These are phyloP conservation scores for Ephemerocybe angulata DNA, from an alignment of 768 basidiomycete species.

Conservation along the genomic window DNA sequence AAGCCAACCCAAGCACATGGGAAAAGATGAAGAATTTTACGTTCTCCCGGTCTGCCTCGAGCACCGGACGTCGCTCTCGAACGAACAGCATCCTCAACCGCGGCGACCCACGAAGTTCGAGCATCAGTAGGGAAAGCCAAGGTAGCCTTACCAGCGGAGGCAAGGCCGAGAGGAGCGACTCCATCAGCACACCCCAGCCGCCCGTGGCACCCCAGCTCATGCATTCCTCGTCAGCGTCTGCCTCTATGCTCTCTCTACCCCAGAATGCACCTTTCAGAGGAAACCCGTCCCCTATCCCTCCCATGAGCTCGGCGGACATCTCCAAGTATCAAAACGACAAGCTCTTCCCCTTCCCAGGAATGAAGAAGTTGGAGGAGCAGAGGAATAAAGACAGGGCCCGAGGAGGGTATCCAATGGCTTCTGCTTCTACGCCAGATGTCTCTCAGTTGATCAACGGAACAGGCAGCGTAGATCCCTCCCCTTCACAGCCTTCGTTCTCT, in stretches of 20 bases:
- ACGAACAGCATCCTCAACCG: conserved; percentile 71
- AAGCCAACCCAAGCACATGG: conserved; percentile 60
- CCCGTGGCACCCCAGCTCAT: conserved; percentile 44
- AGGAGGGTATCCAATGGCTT: conserved; percentile 41
- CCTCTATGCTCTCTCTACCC: conserved; percentile 63
- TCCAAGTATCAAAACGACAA: conserved; percentile 75
- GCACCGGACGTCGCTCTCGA: conserved; percentile 70
- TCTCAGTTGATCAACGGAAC: conserved; percentile 38
- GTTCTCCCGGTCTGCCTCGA: conserved; percentile 62
- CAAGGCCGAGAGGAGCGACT: conserved; percentile 47
- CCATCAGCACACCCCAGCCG: conserved; percentile 30
- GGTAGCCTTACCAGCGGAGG: conserved; percentile 63
- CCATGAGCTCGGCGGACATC: conserved; percentile 65
- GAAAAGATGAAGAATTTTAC: conserved; percentile 62
- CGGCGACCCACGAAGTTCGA: conserved; percentile 59
- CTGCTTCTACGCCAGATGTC: conserved; percentile 44
- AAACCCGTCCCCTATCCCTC: conserved; percentile 75
- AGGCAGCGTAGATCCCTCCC: conserved; percentile 46
- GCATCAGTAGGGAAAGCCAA: conserved; percentile 72
- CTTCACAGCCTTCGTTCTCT: conserved; percentile 44
- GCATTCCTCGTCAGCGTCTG: conserved; percentile 64
- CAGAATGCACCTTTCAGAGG: conserved; percentile 47
- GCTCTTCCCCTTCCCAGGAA: conserved; percentile 87
- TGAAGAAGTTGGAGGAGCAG: conserved; percentile 74
- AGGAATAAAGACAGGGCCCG: conserved; percentile 47